A percentile compares a stretch with the other conserved stretches of the same genome.
Conservation (phyloP, 345 rosid genomes). For the Noccaea caerulescens region DNA sequence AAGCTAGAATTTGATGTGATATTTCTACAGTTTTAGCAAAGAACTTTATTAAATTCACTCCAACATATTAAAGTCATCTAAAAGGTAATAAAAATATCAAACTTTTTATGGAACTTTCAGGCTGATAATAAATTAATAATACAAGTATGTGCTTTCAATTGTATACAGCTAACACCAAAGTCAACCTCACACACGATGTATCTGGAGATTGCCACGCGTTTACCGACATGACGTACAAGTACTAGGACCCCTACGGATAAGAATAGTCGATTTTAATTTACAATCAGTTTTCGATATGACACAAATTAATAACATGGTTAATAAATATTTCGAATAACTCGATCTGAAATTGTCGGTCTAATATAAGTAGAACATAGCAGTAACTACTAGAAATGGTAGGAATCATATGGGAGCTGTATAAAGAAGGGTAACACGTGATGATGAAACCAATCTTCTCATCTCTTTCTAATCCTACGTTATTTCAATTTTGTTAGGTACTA, state of each 20-base stretch:
- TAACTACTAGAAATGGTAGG: slow-evolving; percentile 28
- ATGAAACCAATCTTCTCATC: slow-evolving; percentile 36
- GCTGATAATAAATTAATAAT: no score
- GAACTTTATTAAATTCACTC: no score
- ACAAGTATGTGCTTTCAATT: neutral
- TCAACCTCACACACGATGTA: neutral
- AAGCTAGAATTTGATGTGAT: no score
- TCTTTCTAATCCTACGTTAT: slow-evolving; percentile 16
- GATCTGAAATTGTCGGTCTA: slow-evolving; percentile 15
- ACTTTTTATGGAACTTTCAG: no score
- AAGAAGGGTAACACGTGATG: slow-evolving; percentile 33
- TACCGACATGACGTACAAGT: neutral
- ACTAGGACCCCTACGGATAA: neutral
- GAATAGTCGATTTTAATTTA: neutral
- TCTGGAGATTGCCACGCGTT: slow-evolving; percentile 3
- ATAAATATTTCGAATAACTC: neutral
- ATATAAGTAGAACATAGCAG: neutral
- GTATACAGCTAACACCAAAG: neutral
- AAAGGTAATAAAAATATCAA: neutral
- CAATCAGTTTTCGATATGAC: neutral
- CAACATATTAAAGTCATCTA: no score
- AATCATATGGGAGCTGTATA: slow-evolving; percentile 24
- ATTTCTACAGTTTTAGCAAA: no score
- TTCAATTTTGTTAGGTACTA: slow-evolving; percentile 14
- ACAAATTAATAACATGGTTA: neutral